Evolutionary conservation across 2,329 filamentous ascomycete species (phyloP).

Genomic region (Nothomitra cinnamomea): DNA sequence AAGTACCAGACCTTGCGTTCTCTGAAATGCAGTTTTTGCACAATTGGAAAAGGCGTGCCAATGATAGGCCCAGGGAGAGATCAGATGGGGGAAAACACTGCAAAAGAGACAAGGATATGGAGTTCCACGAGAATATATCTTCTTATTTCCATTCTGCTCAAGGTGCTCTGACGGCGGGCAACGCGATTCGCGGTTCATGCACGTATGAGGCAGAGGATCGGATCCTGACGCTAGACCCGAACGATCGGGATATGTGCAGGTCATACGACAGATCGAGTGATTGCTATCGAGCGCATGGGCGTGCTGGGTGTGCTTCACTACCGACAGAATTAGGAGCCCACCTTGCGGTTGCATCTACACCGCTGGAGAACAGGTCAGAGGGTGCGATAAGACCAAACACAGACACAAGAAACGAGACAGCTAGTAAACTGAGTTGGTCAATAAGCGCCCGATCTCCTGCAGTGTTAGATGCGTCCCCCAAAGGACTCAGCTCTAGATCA

Average conservation of each 20-base stretch:
- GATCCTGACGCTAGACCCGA: too few relatives aligned
- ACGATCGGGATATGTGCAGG: not conserved
- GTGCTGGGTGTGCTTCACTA: not conserved
- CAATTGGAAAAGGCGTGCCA: not conserved
- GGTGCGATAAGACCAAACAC: not conserved
- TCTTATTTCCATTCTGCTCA: not conserved
- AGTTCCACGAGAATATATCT: constrained; percentile 1
- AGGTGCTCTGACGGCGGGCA: not conserved
- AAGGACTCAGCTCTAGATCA: not conserved
- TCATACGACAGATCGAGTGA: not conserved
- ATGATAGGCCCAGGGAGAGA: not conserved
- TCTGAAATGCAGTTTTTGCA: constrained; percentile 32
- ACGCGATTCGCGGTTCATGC: not conserved
- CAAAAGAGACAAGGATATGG: not conserved
- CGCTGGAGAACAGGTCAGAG: not conserved
- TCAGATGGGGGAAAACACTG: not conserved
- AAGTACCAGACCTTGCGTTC: constrained; percentile 36
- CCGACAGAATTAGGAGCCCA: not conserved
- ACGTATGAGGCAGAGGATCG: not conserved
- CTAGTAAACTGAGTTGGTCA: not conserved
- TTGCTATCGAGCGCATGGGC: not conserved
- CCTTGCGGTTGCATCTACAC: not conserved
- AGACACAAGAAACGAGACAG: not conserved
- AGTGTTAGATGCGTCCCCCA: not conserved
- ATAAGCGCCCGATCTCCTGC: not conserved